Percentiles rank a stretch among this genome's conserved stretches.
Conservation (phyloP, 202 grass and related monocot species). For the Carex sylvatica region DNA sequence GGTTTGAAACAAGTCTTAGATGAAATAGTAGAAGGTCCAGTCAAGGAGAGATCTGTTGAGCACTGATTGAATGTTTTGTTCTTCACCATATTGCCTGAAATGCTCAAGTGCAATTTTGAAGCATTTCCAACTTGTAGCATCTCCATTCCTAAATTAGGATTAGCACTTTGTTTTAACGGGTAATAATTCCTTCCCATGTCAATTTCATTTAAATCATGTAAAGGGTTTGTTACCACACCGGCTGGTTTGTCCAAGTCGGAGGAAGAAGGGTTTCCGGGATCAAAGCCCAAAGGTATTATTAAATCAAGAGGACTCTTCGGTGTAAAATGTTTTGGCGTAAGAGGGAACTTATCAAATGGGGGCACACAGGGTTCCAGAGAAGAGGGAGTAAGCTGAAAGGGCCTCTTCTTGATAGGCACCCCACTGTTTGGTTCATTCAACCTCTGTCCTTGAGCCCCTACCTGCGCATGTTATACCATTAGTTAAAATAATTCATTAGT, state of each 20-base stretch:
- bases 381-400: conserved; percentile 25
- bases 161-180: conserved; percentile 12
- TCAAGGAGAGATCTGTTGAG: conserved; percentile 36
- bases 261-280: conserved; percentile 21
- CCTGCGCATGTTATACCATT: conserved; percentile 5
- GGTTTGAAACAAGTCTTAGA: conserved; percentile 17
- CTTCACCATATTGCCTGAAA: conserved; percentile 35
- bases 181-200: conserved; percentile 1
- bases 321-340: conserved; percentile 7
- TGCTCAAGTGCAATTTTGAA: conserved; percentile 36
- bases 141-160: conserved; percentile 9
- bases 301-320: conserved; percentile 29
- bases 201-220: conserved; percentile 23
- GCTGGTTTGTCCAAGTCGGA: conserved; percentile 29
- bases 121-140: conserved; percentile 31
- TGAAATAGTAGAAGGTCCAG: conserved; percentile 26
- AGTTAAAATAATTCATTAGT: background rate
- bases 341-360: conserved; percentile 23
- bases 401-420: conserved; percentile 92
- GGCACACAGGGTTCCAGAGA: background rate
- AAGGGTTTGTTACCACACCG: conserved; percentile 24
- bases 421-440: conserved; percentile 28
- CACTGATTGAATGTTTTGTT: conserved; percentile 44
- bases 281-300: background rate
- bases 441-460: conserved; percentile 16